These are phyloP conservation scores for Areca catechu DNA, from an alignment of 176 grass and related monocot species.

Conservation along the genomic window DNA sequence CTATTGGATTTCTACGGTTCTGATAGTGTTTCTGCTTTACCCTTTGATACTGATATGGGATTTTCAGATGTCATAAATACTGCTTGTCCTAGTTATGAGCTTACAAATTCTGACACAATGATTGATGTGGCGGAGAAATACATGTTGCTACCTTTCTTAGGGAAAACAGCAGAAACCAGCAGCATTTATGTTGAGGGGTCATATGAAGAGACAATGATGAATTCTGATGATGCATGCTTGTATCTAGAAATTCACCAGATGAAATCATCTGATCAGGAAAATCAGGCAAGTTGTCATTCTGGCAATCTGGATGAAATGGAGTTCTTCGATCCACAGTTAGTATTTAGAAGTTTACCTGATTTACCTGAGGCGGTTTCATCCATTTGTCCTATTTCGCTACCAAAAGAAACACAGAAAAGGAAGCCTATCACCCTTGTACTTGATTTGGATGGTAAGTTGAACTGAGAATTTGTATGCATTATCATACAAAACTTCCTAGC, in stretches of 20 bases:
- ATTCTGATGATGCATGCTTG: conserved; percentile 59
- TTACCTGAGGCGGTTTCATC: conserved; percentile 62
- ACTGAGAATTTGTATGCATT: no score
- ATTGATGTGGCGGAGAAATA: conserved; percentile 67
- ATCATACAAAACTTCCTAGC: no score
- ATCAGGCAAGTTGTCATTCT: conserved; percentile 22
- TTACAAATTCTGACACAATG: conserved; percentile 27
- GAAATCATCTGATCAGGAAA: conserved; percentile 42
- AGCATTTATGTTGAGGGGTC: conserved; percentile 11
- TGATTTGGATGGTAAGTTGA: conserved; percentile 90
- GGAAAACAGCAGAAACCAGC: conserved; percentile 36
- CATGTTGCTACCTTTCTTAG: conserved; percentile 48
- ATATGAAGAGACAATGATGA: conserved; percentile 13
- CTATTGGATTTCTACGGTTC: conserved; percentile 65
- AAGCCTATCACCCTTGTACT: conserved; percentile 89
- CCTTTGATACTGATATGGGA: conserved; percentile 74
- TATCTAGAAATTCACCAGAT: conserved; percentile 49
- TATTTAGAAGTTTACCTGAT: conserved; percentile 44
- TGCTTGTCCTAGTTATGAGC: conserved; percentile 37
- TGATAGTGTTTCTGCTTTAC: conserved; percentile 54
- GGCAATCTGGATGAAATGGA: conserved; percentile 37
- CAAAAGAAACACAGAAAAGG: conserved; percentile 30
- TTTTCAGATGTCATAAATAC: conserved; percentile 46
- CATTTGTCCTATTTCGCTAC: conserved; percentile 4
- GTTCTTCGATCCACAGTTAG: conserved; percentile 50